A percentile compares a stretch with the other conserved stretches of the same genome.
phyloP scores from a whole-genome alignment of 345 rosid genomes.

The Cardamine resedifolia region DNA sequence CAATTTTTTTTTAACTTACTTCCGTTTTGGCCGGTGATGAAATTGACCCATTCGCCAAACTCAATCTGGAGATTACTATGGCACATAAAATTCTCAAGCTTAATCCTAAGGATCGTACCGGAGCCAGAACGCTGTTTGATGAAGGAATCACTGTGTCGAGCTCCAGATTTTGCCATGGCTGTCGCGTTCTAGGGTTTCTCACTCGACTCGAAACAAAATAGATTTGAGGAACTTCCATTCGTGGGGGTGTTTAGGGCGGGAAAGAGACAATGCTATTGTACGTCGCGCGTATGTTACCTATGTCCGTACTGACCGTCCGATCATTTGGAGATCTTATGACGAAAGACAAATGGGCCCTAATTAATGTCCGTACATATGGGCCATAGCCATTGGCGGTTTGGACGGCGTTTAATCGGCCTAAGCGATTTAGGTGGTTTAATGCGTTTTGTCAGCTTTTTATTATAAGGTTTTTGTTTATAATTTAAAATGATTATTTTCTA shows the following conservation, averaged over 20 bases:
- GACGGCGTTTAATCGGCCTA: too few relatives aligned
- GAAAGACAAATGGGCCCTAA: background rate
- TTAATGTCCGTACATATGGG: background rate
- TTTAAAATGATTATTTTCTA: too few relatives aligned
- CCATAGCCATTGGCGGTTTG: background rate
- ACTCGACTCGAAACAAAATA: background rate
- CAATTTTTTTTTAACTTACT: slow-evolving; percentile 44
- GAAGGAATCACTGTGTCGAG: slow-evolving; percentile 25
- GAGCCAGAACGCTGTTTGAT: slow-evolving; percentile 52
- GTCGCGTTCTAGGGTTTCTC: slow-evolving; percentile 17
- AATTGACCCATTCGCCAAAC: slow-evolving; percentile 85
- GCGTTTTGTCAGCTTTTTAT: too few relatives aligned
- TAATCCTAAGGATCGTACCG: slow-evolving; percentile 67
- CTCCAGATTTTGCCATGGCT: slow-evolving; percentile 53
- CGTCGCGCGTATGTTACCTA: slow-evolving; percentile 9
- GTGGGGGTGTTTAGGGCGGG: slow-evolving; percentile 27
- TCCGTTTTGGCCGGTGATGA: slow-evolving; percentile 96
- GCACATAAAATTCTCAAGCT: slow-evolving; percentile 92
- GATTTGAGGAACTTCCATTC: background rate
- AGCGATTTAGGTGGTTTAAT: too few relatives aligned
- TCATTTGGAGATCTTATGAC: background rate
- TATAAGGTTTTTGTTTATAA: too few relatives aligned
- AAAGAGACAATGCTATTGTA: slow-evolving; percentile 3
- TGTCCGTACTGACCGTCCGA: background rate
- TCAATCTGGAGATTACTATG: slow-evolving; percentile 78